Evolutionary conservation across 2,329 filamentous ascomycete species (phyloP).

Genomic region (Phialemonium atrogriseum): DNA sequence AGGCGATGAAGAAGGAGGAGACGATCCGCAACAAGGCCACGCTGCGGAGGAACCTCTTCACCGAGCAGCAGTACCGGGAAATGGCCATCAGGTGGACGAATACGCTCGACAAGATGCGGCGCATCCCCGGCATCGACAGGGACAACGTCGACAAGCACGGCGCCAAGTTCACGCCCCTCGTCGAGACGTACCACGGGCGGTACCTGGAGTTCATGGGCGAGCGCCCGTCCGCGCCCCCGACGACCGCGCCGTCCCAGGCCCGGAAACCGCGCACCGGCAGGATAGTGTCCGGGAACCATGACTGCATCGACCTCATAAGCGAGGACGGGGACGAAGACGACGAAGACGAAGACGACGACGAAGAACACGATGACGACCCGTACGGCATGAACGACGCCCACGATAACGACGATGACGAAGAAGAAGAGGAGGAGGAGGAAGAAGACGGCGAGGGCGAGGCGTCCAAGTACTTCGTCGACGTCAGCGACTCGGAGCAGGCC

Average conservation of each 20-base stretch:
- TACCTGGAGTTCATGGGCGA: conserved; percentile 44
- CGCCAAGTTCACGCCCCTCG: conserved; percentile 48
- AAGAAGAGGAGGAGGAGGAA: conserved; percentile 16
- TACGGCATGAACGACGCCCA: conserved; percentile 13
- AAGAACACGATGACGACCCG: conserved; percentile 11
- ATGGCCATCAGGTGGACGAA: conserved; percentile 66
- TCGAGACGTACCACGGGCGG: conserved; percentile 37
- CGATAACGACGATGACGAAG: conserved; percentile 20
- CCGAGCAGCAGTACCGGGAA: conserved; percentile 58
- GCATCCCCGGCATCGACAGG: conserved; percentile 53
- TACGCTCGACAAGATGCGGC: conserved; percentile 51
- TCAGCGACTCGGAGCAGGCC: conserved; percentile 7
- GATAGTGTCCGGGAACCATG: conserved; percentile 19
- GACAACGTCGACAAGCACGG: conserved; percentile 58
- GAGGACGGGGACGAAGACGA: conserved; percentile 29
- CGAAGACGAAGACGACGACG: conserved; percentile 19
- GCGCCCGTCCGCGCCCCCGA: conserved; percentile 1
- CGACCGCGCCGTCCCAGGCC: no score
- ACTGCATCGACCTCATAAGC: conserved; percentile 49
- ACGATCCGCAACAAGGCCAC: conserved; percentile 51
- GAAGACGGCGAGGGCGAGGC: conserved; percentile 22
- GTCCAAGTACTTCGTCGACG: conserved; percentile 38
- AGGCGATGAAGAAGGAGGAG: conserved; percentile 53
- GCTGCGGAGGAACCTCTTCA: conserved; percentile 55
- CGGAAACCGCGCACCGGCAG: conserved; percentile 5